These are phyloP conservation scores for Colletotrichum sp. DNA, from an alignment of 2,329 filamentous ascomycete species.

Conservation along the genomic window DNA sequence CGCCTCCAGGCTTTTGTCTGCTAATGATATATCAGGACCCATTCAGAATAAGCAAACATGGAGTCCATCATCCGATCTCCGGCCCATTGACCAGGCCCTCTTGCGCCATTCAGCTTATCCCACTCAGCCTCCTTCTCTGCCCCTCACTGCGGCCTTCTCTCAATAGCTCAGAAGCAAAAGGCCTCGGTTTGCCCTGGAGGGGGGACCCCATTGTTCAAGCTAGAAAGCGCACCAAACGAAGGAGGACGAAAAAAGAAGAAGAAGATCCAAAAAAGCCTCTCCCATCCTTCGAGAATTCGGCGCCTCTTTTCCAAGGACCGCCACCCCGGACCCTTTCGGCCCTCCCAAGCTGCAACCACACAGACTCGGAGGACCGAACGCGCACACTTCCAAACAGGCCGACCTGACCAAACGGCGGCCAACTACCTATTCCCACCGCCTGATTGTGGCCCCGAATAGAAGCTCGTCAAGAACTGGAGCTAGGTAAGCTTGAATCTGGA, in stretches of 20 bases:
- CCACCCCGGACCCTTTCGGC: not conserved
- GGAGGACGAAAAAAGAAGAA: not conserved
- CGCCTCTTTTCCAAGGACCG: not conserved
- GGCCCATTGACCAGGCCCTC: not conserved
- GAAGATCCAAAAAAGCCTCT: not conserved
- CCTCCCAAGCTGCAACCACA: conserved; percentile 6
- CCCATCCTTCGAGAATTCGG: not conserved
- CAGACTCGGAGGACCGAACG: conserved; percentile 6
- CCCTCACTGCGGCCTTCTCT: not conserved
- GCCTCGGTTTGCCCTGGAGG: not conserved
- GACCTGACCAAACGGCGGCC: not conserved
- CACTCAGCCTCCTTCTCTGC: not conserved
- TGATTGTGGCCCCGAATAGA: not conserved
- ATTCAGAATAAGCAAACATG: conserved; percentile 8
- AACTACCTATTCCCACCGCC: not conserved
- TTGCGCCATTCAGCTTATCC: not conserved
- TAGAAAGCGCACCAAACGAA: not conserved
- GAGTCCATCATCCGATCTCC: not conserved
- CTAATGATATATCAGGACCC: not conserved
- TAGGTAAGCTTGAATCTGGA: not conserved
- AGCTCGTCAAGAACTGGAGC: not conserved
- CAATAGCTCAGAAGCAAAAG: not conserved
- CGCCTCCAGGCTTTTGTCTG: not conserved
- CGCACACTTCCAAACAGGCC: not conserved
- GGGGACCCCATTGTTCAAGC: not conserved